Evolutionary conservation across 352 stramenopile species (phyloP).

Genomic region (Pythium dissotocum): DNA sequence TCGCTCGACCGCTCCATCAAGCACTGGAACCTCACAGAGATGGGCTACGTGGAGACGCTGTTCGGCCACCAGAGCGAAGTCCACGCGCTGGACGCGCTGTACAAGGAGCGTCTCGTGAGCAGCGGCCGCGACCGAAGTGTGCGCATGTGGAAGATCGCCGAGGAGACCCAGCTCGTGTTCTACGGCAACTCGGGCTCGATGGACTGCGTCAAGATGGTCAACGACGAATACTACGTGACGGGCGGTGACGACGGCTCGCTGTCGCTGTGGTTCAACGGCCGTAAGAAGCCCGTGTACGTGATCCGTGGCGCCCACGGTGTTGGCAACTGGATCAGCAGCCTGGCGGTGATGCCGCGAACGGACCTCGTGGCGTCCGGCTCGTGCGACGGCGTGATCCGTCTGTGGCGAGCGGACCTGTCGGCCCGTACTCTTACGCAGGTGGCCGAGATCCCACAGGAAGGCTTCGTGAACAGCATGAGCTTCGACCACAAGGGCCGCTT

Average conservation of each 20-base stretch:
- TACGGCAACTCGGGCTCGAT: conserved; percentile 90
- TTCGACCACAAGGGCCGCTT: conserved; percentile 86
- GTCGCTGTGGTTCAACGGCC: conserved; percentile 91
- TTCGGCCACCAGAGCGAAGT: conserved; percentile 93
- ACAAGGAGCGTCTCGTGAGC: conserved; percentile 91
- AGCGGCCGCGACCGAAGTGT: conserved; percentile 91
- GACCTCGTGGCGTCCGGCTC: conserved; percentile 92
- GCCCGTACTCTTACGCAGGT: conserved; percentile 67
- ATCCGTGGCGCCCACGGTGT: conserved; percentile 84
- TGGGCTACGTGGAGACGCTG: conserved; percentile 95
- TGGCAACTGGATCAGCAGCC: conserved; percentile 88
- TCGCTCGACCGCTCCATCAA: conserved; percentile 93
- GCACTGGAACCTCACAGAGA: conserved; percentile 95
- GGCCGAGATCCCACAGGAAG: conserved; percentile 66
- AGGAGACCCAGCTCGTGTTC: conserved; percentile 95
- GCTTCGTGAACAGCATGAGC: conserved; percentile 70
- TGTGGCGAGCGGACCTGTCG: conserved; percentile 89
- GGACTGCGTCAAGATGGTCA: conserved; percentile 92
- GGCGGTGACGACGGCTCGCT: conserved; percentile 90
- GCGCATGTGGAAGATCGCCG: conserved; percentile 95
- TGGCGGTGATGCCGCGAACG: conserved; percentile 87
- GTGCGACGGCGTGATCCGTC: conserved; percentile 87
- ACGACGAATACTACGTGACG: conserved; percentile 92
- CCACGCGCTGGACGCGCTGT: conserved; percentile 87
- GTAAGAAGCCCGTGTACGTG: conserved; percentile 91